Evolutionary conservation across 768 basidiomycete species (phyloP).

Genomic region (Butyriboletus loyo): DNA sequence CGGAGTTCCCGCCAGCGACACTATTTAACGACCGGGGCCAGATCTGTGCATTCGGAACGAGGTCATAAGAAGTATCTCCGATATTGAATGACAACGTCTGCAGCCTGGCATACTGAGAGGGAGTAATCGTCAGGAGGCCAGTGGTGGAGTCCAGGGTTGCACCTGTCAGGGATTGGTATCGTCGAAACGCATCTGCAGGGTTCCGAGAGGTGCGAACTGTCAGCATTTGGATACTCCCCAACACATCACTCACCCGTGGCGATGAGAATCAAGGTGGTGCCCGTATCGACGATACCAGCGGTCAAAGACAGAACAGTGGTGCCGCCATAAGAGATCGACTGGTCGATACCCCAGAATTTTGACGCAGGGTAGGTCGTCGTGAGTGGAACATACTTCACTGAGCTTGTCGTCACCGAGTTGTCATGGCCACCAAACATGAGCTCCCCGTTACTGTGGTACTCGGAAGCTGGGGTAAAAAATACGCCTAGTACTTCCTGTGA

Average conservation of each 20-base stretch:
- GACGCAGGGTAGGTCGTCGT: too few relatives aligned
- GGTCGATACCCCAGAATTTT: too few relatives aligned
- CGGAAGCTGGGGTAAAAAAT: slow-evolving; percentile 28
- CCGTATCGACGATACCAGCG: too few relatives aligned
- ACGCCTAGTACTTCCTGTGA: slow-evolving; percentile 28
- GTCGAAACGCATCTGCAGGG: slow-evolving; percentile 19
- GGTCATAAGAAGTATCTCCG: slow-evolving; percentile 6
- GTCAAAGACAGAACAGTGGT: slow-evolving; percentile 21
- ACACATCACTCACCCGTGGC: slow-evolving; percentile 14
- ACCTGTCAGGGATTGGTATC: slow-evolving; percentile 25
- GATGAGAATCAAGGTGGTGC: slow-evolving; percentile 26
- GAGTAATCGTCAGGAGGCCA: slow-evolving; percentile 27
- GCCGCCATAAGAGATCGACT: slow-evolving; percentile 26
- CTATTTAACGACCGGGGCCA: slow-evolving; percentile 32
- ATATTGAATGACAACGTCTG: slow-evolving; percentile 26
- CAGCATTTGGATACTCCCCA: not conserved
- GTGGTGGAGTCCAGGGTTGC: slow-evolving; percentile 22
- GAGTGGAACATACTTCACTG: slow-evolving; percentile 24
- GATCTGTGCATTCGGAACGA: slow-evolving; percentile 28
- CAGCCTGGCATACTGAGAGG: slow-evolving; percentile 21
- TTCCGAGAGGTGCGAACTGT: not conserved
- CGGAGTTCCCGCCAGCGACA: slow-evolving; percentile 22
- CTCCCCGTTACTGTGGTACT: slow-evolving; percentile 19
- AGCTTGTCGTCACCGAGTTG: slow-evolving; percentile 13
- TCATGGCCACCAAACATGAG: slow-evolving; percentile 30